phyloP scores from a whole-genome alignment of 352 stramenopile genomes.

The Globisporangium mamillatum region DNA sequence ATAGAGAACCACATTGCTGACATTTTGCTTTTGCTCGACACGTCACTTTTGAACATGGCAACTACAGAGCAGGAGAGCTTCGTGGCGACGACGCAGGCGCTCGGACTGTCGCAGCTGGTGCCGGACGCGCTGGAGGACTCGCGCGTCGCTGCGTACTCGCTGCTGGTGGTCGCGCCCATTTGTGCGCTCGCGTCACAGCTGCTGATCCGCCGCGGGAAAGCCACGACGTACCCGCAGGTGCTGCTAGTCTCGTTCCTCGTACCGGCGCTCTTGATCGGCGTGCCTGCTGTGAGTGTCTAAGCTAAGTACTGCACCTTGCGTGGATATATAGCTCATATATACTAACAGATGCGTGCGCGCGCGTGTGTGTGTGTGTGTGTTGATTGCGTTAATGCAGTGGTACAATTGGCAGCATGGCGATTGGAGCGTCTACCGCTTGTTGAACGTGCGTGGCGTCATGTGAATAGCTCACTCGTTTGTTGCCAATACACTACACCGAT shows the following conservation, averaged over 20 bases:
- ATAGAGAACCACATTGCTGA: not conserved
- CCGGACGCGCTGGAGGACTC: slow-evolving; percentile 48
- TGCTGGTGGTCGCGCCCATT: slow-evolving; percentile 46
- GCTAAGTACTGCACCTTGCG: not conserved
- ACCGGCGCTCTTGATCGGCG: slow-evolving; percentile 35
- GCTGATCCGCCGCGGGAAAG: slow-evolving; percentile 37
- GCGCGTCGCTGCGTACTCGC: slow-evolving; percentile 34
- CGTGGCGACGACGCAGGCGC: slow-evolving; percentile 3
- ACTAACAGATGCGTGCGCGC: not conserved
- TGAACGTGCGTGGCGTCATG: slow-evolving; percentile 16
- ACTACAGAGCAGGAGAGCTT: not conserved
- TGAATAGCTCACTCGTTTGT: slow-evolving; percentile 11
- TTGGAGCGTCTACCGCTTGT: slow-evolving; percentile 24
- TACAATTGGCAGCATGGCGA: slow-evolving; percentile 23
- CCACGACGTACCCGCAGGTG: slow-evolving; percentile 39
- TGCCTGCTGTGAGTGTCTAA: slow-evolving; percentile 30
- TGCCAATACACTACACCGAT: not conserved
- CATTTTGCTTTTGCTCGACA: slow-evolving; percentile 5
- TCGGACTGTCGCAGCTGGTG: slow-evolving; percentile 40
- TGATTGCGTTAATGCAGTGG: slow-evolving; percentile 14
- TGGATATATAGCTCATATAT: not conserved
- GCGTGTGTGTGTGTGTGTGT: not conserved
- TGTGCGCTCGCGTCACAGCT: slow-evolving; percentile 30
- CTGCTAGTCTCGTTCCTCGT: slow-evolving; percentile 43
- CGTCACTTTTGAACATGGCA: slow-evolving; percentile 5